These are phyloP conservation scores for Fraxinus xanthoxyloides DNA, from an alignment of 305 asterid species.

Conservation along the genomic window DNA sequence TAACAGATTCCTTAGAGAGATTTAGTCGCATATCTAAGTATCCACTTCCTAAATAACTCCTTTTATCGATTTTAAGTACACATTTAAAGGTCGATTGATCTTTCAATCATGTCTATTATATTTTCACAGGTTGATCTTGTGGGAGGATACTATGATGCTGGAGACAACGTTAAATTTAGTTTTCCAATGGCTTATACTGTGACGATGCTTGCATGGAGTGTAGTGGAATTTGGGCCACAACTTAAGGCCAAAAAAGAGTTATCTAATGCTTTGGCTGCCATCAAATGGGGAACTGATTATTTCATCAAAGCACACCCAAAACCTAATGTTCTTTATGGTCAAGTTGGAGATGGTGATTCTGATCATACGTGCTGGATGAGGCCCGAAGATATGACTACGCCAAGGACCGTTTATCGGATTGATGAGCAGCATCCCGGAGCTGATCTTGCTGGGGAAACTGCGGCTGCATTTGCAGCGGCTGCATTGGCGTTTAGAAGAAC, in stretches of 20 bases:
- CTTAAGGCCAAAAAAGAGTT: slow-evolving; percentile 34
- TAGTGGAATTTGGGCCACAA: slow-evolving; percentile 35
- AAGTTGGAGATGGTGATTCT: slow-evolving; percentile 59
- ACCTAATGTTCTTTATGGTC: slow-evolving; percentile 49
- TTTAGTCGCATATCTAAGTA: too few species aligned
- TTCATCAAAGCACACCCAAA: slow-evolving; percentile 61
- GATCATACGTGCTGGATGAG: slow-evolving; percentile 75
- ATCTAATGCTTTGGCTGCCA: slow-evolving; percentile 31
- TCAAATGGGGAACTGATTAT: slow-evolving; percentile 67
- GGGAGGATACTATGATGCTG: slow-evolving; percentile 74
- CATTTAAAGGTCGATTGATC: not conserved
- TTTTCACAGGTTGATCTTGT: slow-evolving; percentile 42
- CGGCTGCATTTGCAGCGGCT: slow-evolving; percentile 66
- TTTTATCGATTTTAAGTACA: not conserved
- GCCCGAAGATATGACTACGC: slow-evolving; percentile 77
- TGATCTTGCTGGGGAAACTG: slow-evolving; percentile 71
- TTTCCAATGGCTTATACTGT: slow-evolving; percentile 60
- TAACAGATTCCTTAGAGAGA: too few species aligned
- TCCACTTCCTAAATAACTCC: not conserved
- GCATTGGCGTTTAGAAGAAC: slow-evolving; percentile 59
- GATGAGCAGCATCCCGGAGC: slow-evolving; percentile 61
- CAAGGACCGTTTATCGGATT: slow-evolving; percentile 42
- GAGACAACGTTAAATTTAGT: slow-evolving; percentile 68
- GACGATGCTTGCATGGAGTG: slow-evolving; percentile 70
- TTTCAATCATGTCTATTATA: not conserved